Percentiles rank a stretch among this genome's conserved stretches.
phyloP scores from a whole-genome alignment of 306 rosid species.

The Hippophae gyantsensis region DNA sequence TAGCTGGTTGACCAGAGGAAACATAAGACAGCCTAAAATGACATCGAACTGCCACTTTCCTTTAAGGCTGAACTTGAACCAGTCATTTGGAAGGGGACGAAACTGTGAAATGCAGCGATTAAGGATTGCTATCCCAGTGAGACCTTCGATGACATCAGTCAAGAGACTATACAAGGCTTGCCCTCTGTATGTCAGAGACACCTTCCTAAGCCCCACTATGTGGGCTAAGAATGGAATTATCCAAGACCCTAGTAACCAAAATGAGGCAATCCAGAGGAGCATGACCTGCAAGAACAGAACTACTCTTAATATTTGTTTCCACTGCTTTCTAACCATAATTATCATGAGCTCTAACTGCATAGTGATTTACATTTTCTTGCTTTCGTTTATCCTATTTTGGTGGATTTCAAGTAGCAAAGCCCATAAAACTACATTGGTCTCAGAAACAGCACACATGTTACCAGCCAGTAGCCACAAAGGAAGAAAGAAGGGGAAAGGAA shows the following conservation, averaged over 20 bases:
- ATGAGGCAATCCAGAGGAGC: conserved; percentile 19
- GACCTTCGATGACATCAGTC: not conserved
- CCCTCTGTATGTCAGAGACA: conserved; percentile 3
- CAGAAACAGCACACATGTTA: no score
- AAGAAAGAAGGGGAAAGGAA: no score
- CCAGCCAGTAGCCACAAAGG: no score
- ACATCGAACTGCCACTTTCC: conserved; percentile 3
- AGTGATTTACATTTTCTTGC: not conserved
- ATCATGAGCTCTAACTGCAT: conserved; percentile 1
- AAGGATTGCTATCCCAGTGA: not conserved
- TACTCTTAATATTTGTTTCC: not conserved
- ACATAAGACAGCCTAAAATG: not conserved
- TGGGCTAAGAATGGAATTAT: conserved; percentile 45
- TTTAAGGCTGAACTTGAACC: conserved; percentile 1
- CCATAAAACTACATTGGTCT: no score
- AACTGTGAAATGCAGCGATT: not conserved
- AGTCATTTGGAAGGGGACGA: not conserved
- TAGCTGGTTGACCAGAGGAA: not conserved
- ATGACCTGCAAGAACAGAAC: conserved; percentile 7
- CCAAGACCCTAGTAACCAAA: conserved; percentile 62
- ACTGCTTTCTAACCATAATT: not conserved
- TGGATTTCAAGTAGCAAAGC: no score
- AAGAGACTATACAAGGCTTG: conserved; percentile 1
- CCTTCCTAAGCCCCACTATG: conserved; percentile 40
- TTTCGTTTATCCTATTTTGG: no score